Conservation (phyloP, 805 yeast genomes). For the Lachancea fermentati region DNA sequence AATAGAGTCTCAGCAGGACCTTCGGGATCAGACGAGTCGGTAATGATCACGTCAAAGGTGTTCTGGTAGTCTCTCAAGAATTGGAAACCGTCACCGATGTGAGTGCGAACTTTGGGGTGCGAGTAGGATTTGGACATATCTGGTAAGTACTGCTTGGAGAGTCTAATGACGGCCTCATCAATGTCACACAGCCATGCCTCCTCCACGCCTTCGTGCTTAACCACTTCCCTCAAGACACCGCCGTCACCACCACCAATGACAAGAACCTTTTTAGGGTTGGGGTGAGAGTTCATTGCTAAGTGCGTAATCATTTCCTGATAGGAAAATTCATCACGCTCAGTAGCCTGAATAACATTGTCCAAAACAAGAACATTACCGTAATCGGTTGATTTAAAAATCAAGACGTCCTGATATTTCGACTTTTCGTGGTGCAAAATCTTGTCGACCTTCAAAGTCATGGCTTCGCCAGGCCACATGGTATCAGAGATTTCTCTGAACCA, state of each 20-base stretch:
- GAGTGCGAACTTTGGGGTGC: constrained; percentile 86
- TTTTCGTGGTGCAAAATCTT: constrained; percentile 78
- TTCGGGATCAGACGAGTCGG: constrained; percentile 97
- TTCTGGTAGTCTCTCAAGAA: constrained; percentile 78
- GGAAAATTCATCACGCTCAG: constrained; percentile 95
- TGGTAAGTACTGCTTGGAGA: constrained; percentile 83
- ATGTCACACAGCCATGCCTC: constrained; percentile 91
- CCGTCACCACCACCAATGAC: constrained; percentile 99
- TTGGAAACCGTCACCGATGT: constrained; percentile 97
- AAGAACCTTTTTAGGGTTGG: constrained; percentile 86
- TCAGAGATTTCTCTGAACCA: constrained; percentile 96
- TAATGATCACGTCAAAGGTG: constrained; percentile 89
- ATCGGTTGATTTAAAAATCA: constrained; percentile 86
- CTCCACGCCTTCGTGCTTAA: constrained; percentile 82
- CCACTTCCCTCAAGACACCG: constrained; percentile 92
- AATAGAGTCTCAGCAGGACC: constrained; percentile 95
- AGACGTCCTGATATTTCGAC: constrained; percentile 88
- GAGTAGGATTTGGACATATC: constrained; percentile 76
- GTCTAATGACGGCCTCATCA: constrained; percentile 86
- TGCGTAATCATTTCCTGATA: constrained; percentile 99
- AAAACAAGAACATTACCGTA: constrained; percentile 94
- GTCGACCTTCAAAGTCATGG: constrained; percentile 85
- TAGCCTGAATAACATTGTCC: constrained; percentile 92
- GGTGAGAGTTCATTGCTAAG: constrained; percentile 86
- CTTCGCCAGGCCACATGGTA: constrained; percentile 99